Evolutionary conservation across 345 rosid species (phyloP), one percentile per base, ranked within the genome.

Genomic region (Geranium rotundifolium): DNA sequence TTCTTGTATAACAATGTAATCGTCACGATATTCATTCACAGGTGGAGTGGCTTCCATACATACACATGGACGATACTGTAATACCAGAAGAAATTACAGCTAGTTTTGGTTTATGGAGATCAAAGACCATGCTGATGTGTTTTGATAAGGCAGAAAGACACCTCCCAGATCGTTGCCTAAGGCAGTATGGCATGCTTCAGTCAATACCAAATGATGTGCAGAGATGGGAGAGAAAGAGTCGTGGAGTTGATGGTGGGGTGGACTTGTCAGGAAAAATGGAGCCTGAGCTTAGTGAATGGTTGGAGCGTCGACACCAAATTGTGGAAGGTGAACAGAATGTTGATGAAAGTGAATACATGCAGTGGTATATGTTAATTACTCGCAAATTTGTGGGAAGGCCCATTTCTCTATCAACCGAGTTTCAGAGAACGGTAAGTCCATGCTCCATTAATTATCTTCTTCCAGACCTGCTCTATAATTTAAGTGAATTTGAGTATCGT

Each of bases 141-240:
- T 92, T 89, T 65, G 98, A 89, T 76, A 92, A 92, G 89, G 96
- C 98, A 17, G 98, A 92, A 80, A 87, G 99, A 69, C 99, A 93
- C 74, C 90, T 93, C 4, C 96, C 99, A 66, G 88, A 89, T 77
- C 97, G 99, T 63, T 88, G 95, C 72, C 77, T 89, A 50, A 84
- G 96, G 75, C 99, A 93, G 59, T 87, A 81, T 63, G 91, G 86
- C 55, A 73, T 81, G 82, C 64, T 73, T 60, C 99, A 89, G 76
- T 73, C 82, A 17, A 83, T 93, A 68, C 99, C 99, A 1, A 90
- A 78, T 66, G 91, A 84, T 67, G 99, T 93, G 68, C 80, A 65
- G 23, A 86, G 71, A 70, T 92, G 98, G 98, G 85, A 89, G 67
- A 81, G 99, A 78, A 93, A 89, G 79, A 87, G 91, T 57, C 83